Base-by-base conservation (phyloP, 805 yeast genomes). In the Cyberlindnera galapagoensis region DNA sequence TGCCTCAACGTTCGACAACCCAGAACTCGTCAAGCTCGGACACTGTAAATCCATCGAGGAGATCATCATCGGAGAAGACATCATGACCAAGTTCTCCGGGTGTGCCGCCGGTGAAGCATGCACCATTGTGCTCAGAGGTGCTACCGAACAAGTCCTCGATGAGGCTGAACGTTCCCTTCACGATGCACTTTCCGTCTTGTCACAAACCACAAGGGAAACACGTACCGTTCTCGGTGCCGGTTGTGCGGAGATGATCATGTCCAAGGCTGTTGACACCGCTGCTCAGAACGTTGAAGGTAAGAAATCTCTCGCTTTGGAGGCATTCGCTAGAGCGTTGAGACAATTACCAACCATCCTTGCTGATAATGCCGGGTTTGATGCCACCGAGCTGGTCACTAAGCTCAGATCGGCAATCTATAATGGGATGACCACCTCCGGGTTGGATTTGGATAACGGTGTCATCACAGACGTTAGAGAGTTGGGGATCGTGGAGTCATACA, bases 111-210 rank as follows among this genome's bases (percentile, higher is more conserved):
- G 96, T 39, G 85, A 85, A 60, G 97, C 97, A 5, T 92, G 98
- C 67, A 87, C 97, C 3, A 77, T 92, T 49, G 95, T 92, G 17
- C 65, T 92, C 46, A 75, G 99, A 57, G 98, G 98, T 46, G 97
- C 98, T 24, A 94, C 98, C 13, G 95, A 90, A 43, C 96, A 88
- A 60, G 84, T 90, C 3, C 68, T 94, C 40, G 97, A 88, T 44
- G 98, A 92, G 65, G 94, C 96, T 20, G 97, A 90, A 59, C 79
- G 99, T 59, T 87, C 97, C 0, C 65, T 92, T 38, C 98, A 92
- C 52, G 99, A 92, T 61, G 97, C 99, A 2, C 68, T 92, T 40
- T 85, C 95, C 3, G 98, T 92, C 9, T 68, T 92, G 34, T 84
- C 96, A 2, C 97, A 92, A 61, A 92, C 97, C 12, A 90, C 96